Conservation (phyloP, 345 rosid species). For the Euphorbia pulcherrima region DNA sequence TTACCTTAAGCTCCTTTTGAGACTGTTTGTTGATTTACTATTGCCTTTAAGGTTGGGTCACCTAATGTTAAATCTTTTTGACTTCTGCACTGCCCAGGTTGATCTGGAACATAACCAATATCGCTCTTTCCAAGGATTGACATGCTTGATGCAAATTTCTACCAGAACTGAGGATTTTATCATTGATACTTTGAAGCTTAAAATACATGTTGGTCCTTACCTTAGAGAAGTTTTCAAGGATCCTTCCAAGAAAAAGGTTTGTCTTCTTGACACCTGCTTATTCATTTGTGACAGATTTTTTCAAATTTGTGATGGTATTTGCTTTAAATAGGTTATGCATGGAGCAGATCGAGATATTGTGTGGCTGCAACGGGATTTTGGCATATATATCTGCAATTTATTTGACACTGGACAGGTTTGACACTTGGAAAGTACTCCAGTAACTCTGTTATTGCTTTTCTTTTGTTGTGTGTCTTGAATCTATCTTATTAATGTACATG, state of each 20-base stretch:
- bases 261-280: slow-evolving; percentile 8
- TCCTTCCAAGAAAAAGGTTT: slow-evolving; percentile 84
- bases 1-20: not conserved
- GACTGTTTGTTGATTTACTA: not conserved
- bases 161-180: slow-evolving; percentile 86
- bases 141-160: slow-evolving; percentile 97
- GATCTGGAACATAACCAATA: slow-evolving; percentile 97
- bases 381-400: slow-evolving; percentile 90
- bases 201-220: slow-evolving; percentile 73
- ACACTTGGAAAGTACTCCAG: not conserved
- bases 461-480: not conserved
- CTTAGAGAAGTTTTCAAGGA: slow-evolving; percentile 88
- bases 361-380: slow-evolving; percentile 98
- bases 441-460: not conserved
- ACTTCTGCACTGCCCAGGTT: slow-evolving; percentile 46
- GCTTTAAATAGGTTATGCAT: slow-evolving; percentile 78
- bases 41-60: not conserved
- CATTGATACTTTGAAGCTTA: slow-evolving; percentile 81
- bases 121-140: slow-evolving; percentile 91
- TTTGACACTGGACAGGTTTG: slow-evolving; percentile 97
- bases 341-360: slow-evolving; percentile 92
- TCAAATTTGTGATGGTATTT: slow-evolving; percentile 26
- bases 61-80: not conserved
- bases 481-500: not conserved
- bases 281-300: slow-evolving; percentile 14